phyloP scores from a whole-genome alignment of 345 rosid species.

The Citrus maxima region DNA sequence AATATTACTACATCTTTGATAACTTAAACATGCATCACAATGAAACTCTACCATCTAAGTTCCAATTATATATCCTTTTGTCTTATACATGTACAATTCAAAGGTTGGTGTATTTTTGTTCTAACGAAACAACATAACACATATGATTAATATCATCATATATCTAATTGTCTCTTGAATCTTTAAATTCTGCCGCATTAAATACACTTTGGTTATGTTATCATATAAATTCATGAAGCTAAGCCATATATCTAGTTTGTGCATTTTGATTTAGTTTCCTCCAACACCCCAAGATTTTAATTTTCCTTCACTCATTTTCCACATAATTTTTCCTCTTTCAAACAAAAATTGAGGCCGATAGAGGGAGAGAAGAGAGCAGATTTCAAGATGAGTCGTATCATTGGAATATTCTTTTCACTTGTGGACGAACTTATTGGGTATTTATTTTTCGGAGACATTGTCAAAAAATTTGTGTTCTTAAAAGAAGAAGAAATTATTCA shows the following conservation, averaged over 20 bases:
- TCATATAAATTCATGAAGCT: background rate
- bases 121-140: too few relatives aligned
- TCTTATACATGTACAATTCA: too few relatives aligned
- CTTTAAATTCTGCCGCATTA: background rate
- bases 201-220: background rate
- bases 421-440: background rate
- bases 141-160: too few relatives aligned
- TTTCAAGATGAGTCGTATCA: background rate
- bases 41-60: too few relatives aligned
- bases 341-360: background rate
- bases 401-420: background rate
- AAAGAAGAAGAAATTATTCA: too few relatives aligned
- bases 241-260: background rate
- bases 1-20: too few relatives aligned
- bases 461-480: too few relatives aligned
- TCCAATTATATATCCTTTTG: too few relatives aligned
- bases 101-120: too few relatives aligned
- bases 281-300: background rate
- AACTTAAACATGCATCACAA: too few relatives aligned
- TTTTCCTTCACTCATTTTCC: too few relatives aligned
- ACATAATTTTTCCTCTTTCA: background rate
- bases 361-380: background rate
- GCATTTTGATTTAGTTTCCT: background rate
- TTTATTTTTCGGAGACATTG: too few relatives aligned
- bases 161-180: background rate